A percentile compares a stretch with the other conserved stretches of the same genome.
Evolutionary conservation across 306 rosid genomes (phyloP).

Genomic region (Vicia faba): DNA sequence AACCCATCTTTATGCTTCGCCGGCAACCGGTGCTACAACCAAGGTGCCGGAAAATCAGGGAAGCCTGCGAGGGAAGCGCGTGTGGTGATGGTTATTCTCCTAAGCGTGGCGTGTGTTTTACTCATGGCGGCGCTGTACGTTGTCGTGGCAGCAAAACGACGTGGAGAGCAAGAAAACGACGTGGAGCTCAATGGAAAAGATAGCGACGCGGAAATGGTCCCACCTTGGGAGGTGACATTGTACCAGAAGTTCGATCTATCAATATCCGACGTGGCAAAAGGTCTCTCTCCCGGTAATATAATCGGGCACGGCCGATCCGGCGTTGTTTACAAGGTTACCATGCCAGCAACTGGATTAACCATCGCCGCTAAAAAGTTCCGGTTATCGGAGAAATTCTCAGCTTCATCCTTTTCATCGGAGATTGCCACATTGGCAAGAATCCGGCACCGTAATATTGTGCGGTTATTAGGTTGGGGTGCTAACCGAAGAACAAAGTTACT

Average conservation of each 20-base stretch:
- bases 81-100: slow-evolving; percentile 72
- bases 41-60: neutral
- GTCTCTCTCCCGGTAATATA: slow-evolving; percentile 55
- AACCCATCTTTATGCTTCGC: slow-evolving; percentile 73
- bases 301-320: slow-evolving; percentile 89
- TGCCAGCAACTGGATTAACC: slow-evolving; percentile 51
- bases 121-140: slow-evolving; percentile 78
- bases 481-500: slow-evolving; percentile 69
- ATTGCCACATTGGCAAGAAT: slow-evolving; percentile 78
- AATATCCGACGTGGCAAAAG: slow-evolving; percentile 66
- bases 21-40: slow-evolving; percentile 51
- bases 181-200: slow-evolving; percentile 50
- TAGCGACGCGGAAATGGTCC: slow-evolving; percentile 69
- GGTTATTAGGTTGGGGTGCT: slow-evolving; percentile 87
- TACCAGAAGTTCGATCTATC: slow-evolving; percentile 91
- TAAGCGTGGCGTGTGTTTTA: slow-evolving; percentile 69
- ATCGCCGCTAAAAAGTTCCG: slow-evolving; percentile 74
- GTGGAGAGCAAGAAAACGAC: slow-evolving; percentile 47
- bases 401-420: slow-evolving; percentile 81
- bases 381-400: slow-evolving; percentile 61
- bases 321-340: slow-evolving; percentile 61
- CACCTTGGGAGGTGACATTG: slow-evolving; percentile 90
- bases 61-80: slow-evolving; percentile 65
- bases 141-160: slow-evolving; percentile 50
- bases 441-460: slow-evolving; percentile 87